Evolutionary conservation across 2,329 filamentous ascomycete genomes (phyloP).

Genomic region (Botryotinia narcissicola): DNA sequence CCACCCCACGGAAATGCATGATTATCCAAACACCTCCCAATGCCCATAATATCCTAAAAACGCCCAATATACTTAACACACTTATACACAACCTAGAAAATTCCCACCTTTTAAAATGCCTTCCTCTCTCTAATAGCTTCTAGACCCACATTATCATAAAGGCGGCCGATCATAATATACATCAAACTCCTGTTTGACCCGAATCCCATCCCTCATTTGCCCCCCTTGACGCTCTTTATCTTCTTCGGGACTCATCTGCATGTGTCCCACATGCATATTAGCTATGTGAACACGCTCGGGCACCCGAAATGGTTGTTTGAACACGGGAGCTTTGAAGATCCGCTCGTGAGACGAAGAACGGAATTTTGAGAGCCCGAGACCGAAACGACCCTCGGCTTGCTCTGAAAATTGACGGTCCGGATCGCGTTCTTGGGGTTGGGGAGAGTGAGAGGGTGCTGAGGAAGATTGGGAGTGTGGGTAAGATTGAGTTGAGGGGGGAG

Average conservation of each 20-base stretch:
- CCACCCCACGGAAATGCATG: neutral
- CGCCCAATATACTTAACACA: slow-evolving; percentile 3
- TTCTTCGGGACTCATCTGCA: neutral
- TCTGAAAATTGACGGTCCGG: neutral
- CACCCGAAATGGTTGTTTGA: neutral
- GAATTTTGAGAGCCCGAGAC: neutral
- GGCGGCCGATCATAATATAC: slow-evolving; percentile 12
- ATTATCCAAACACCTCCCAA: neutral
- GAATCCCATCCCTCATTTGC: neutral
- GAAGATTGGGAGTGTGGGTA: neutral
- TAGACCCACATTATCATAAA: neutral
- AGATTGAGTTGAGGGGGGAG: neutral
- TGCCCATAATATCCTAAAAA: neutral
- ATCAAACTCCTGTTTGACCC: slow-evolving; percentile 13
- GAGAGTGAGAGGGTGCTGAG: neutral
- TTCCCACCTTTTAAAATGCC: neutral
- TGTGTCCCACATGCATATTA: slow-evolving; percentile 3
- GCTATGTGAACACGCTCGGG: slow-evolving; percentile 5
- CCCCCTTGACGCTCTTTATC: neutral
- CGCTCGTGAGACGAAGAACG: neutral
- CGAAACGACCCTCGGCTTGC: neutral
- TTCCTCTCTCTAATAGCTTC: neutral
- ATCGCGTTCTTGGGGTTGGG: neutral
- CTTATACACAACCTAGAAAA: neutral
- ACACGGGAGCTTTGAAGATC: neutral